These are phyloP conservation scores for Senna tora DNA, from an alignment of 306 rosid genomes.

Conservation along the genomic window DNA sequence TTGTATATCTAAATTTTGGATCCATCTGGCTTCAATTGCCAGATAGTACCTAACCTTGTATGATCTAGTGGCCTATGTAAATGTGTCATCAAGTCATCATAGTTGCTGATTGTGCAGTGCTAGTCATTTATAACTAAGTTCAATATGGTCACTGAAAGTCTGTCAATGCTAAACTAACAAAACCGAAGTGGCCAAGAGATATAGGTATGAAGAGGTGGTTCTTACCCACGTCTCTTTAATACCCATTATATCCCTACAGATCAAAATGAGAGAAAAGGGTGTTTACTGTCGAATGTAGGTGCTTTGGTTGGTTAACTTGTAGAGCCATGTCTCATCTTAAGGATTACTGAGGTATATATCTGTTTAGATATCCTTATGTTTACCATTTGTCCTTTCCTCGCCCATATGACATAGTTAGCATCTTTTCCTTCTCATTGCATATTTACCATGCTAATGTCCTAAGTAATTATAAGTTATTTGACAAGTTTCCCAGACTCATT, in stretches of 20 bases:
- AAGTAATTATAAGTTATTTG: constrained; percentile 31
- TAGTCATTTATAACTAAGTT: constrained; percentile 12
- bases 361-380: background rate
- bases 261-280: background rate
- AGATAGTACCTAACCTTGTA: background rate
- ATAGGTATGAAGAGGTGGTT: background rate
- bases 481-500: constrained; percentile 10
- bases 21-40: constrained; percentile 7
- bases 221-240: background rate
- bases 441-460: constrained; percentile 8
- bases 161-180: constrained; percentile 22
- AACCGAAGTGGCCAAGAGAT: constrained; percentile 17
- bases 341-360: background rate
- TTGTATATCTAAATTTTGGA: constrained; percentile 1
- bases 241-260: background rate
- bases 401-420: constrained; percentile 5
- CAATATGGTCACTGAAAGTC: background rate
- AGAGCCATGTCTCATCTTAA: background rate
- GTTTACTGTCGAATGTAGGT: background rate
- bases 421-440: constrained; percentile 2
- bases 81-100: background rate
- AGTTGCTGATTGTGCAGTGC: constrained; percentile 12
- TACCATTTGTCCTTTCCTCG: constrained; percentile 22
- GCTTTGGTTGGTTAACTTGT: constrained; percentile 5
- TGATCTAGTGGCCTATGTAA: background rate